These are phyloP conservation scores for Microcyclospora pomicola DNA, from an alignment of 2,329 filamentous ascomycete genomes.

Conservation along the genomic window DNA sequence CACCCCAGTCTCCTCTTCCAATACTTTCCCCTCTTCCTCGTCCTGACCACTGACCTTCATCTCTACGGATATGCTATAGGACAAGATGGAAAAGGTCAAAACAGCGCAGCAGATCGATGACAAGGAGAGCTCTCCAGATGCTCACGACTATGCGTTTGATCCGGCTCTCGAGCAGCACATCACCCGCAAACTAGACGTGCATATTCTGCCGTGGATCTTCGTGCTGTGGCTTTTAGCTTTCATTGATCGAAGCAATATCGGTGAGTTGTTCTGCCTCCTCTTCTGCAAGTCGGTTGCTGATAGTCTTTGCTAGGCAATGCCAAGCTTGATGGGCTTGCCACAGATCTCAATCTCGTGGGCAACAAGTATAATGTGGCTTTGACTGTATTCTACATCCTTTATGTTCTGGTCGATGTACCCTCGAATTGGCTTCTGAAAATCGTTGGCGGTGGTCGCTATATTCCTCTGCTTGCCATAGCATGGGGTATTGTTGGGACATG, in stretches of 20 bases:
- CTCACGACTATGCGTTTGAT: constrained; percentile 1
- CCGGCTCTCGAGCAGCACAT: constrained; percentile 12
- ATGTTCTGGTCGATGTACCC: constrained; percentile 29
- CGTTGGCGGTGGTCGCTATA: constrained; percentile 27
- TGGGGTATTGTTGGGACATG: constrained; percentile 29
- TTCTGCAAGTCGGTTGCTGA: not conserved
- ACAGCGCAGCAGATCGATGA: constrained; percentile 12
- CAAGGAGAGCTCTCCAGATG: not conserved
- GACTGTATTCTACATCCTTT: constrained; percentile 32
- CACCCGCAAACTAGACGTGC: constrained; percentile 29
- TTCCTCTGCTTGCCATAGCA: constrained; percentile 25
- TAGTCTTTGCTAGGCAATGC: constrained; percentile 24
- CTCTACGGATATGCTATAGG: too few relatives aligned
- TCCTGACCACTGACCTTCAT: too few relatives aligned
- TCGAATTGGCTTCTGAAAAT: constrained; percentile 29
- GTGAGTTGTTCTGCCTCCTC: constrained; percentile 3
- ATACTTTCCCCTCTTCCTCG: too few relatives aligned
- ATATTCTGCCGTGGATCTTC: constrained; percentile 34
- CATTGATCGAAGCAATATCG: constrained; percentile 28
- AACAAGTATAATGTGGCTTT: constrained; percentile 31
- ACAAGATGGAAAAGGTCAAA: too few relatives aligned
- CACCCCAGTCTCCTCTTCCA: too few relatives aligned
- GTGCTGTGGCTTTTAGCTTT: constrained; percentile 35
- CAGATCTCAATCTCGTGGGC: constrained; percentile 26
- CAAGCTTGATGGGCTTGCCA: constrained; percentile 27